Evolutionary conservation across 768 basidiomycete genomes (phyloP).

Genomic region (Steccherinum ochraceum): DNA sequence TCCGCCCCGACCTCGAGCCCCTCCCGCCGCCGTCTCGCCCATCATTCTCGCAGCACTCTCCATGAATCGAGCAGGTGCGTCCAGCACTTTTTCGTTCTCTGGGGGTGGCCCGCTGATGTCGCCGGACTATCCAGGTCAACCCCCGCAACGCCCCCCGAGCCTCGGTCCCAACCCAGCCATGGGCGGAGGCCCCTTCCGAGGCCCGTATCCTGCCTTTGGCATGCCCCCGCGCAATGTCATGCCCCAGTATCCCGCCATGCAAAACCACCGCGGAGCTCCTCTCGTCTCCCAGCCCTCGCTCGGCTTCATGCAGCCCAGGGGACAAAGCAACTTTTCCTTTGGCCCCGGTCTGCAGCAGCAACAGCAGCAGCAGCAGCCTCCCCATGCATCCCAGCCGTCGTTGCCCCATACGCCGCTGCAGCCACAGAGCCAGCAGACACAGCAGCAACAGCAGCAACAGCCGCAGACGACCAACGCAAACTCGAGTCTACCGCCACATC

Average conservation of each 20-base stretch:
- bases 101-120: background rate
- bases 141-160: slow-evolving; percentile 75
- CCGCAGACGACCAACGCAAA: slow-evolving; percentile 36
- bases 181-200: slow-evolving; percentile 53
- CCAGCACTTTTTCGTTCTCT: background rate
- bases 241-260: slow-evolving; percentile 50
- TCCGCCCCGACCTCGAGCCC: background rate
- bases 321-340: slow-evolving; percentile 66
- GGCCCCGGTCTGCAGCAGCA: slow-evolving; percentile 51
- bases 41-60: slow-evolving; percentile 3
- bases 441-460: slow-evolving; percentile 18
- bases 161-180: slow-evolving; percentile 60
- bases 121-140: slow-evolving; percentile 49
- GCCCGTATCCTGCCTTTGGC: slow-evolving; percentile 44
- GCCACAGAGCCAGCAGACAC: slow-evolving; percentile 35
- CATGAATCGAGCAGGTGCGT: slow-evolving; percentile 32
- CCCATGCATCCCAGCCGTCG: slow-evolving; percentile 19
- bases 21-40: slow-evolving; percentile 6
- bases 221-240: slow-evolving; percentile 57
- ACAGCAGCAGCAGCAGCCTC: slow-evolving; percentile 26
- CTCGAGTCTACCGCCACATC: slow-evolving; percentile 48
- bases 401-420: slow-evolving; percentile 29
- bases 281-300: slow-evolving; percentile 55
- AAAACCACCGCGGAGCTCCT: slow-evolving; percentile 54
- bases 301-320: slow-evolving; percentile 57